Percentiles rank a stretch among this genome's conserved stretches.
Conservation (phyloP, 2,329 filamentous ascomycete genomes). For the Alternaria gaisen region DNA sequence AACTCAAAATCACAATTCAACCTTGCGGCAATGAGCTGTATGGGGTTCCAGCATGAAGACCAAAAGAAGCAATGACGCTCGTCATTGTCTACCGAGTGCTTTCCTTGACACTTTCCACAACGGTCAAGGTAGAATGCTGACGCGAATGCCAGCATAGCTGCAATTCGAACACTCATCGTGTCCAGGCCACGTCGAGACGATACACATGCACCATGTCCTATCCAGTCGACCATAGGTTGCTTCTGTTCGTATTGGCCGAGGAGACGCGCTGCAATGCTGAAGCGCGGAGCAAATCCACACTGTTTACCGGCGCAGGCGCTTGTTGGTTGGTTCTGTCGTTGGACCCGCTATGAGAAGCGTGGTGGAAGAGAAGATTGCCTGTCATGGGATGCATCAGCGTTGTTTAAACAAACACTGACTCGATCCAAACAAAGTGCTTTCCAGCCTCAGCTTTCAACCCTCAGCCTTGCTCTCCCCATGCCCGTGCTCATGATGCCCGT, state of each 20-base stretch:
- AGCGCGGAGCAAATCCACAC: not conserved
- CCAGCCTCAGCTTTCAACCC: slow-evolving; percentile 10
- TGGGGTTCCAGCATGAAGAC: too few relatives aligned
- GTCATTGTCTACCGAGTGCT: not conserved
- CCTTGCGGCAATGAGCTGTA: too few relatives aligned
- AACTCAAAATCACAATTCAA: too few relatives aligned
- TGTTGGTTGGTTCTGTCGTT: not conserved
- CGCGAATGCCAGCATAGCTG: not conserved
- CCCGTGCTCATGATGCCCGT: slow-evolving; percentile 23
- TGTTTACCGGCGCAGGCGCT: not conserved
- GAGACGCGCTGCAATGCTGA: not conserved
- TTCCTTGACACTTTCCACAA: not conserved
- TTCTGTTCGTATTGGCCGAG: not conserved
- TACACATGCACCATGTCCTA: not conserved
- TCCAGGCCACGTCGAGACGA: not conserved
- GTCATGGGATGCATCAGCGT: slow-evolving; percentile 1
- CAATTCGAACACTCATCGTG: not conserved
- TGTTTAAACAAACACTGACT: slow-evolving; percentile 3
- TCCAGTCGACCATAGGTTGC: not conserved
- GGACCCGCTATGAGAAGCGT: not conserved
- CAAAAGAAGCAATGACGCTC: not conserved
- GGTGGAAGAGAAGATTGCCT: not conserved
- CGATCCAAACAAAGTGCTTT: not conserved
- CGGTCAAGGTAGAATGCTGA: not conserved
- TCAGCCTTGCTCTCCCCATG: slow-evolving; percentile 16